Evolutionary conservation across 2,329 filamentous ascomycete species (phyloP).

Genomic region (Hirsutella minnesotensis): DNA sequence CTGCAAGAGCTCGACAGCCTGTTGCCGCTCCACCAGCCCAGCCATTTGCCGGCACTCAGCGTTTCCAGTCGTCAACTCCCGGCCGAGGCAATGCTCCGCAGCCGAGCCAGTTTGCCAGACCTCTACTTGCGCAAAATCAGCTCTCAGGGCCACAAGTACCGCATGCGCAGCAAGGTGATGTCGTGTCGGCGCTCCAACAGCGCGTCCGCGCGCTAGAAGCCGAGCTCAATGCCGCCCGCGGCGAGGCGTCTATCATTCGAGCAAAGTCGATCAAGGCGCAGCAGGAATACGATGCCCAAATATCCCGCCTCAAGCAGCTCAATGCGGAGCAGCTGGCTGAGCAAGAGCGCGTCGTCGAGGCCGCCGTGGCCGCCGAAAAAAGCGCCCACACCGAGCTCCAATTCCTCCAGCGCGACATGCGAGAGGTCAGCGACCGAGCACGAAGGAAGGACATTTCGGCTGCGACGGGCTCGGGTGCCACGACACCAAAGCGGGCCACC

Average conservation of each 20-base stretch:
- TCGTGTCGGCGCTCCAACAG: slow-evolving; percentile 36
- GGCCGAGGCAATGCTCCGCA: slow-evolving; percentile 16
- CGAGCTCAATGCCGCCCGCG: slow-evolving; percentile 50
- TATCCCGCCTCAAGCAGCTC: slow-evolving; percentile 49
- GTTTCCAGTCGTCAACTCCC: slow-evolving; percentile 5
- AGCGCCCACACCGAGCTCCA: slow-evolving; percentile 56
- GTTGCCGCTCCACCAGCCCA: slow-evolving; percentile 9
- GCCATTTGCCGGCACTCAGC: slow-evolving; percentile 1
- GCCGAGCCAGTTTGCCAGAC: slow-evolving; percentile 30
- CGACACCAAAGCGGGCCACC: slow-evolving; percentile 49
- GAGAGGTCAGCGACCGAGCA: slow-evolving; percentile 40
- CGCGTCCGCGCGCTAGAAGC: slow-evolving; percentile 40
- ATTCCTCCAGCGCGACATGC: slow-evolving; percentile 61
- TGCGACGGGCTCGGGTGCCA: slow-evolving; percentile 13
- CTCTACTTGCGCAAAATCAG: slow-evolving; percentile 15
- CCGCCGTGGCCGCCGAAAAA: slow-evolving; percentile 51
- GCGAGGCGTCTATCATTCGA: slow-evolving; percentile 66
- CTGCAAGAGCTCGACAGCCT: slow-evolving; percentile 7
- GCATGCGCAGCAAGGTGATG: slow-evolving; percentile 18
- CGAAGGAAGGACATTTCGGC: slow-evolving; percentile 31
- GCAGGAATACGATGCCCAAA: slow-evolving; percentile 50
- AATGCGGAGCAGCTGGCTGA: slow-evolving; percentile 53
- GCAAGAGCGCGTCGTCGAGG: slow-evolving; percentile 52
- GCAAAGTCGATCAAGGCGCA: slow-evolving; percentile 52
- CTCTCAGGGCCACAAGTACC: slow-evolving; percentile 12